A percentile compares a stretch with the other conserved stretches of the same genome.
Conservation (phyloP, 176 grass and related monocot genomes). For the Avena atlantica region DNA sequence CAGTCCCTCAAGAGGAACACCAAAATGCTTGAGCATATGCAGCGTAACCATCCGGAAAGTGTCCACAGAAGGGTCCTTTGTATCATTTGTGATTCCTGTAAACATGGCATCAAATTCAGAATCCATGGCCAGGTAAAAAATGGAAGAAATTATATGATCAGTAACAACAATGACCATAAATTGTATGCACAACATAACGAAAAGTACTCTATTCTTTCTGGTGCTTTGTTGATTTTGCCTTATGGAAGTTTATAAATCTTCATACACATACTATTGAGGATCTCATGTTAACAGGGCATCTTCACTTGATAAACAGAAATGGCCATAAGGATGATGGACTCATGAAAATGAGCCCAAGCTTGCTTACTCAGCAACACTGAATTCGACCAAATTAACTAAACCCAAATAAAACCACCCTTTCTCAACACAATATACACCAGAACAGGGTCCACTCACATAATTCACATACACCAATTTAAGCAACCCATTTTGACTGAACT, state of each 20-base stretch:
- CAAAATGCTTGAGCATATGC: constrained; percentile 92
- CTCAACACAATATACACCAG: background rate
- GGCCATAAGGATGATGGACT: background rate
- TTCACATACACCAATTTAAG: background rate
- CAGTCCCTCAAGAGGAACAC: constrained; percentile 80
- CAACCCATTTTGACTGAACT: background rate
- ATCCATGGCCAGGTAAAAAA: background rate
- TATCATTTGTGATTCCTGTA: constrained; percentile 91
- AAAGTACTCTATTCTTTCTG: background rate
- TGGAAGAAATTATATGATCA: background rate
- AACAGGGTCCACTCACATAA: background rate
- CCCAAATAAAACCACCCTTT: background rate
- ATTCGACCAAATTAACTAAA: background rate
- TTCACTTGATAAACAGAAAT: background rate
- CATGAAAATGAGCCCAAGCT: background rate
- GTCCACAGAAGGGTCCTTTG: constrained; percentile 79
- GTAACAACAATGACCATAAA: background rate
- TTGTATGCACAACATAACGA: background rate
- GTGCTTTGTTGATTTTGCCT: background rate
- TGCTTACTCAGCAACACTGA: background rate
- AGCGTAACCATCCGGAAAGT: constrained; percentile 74
- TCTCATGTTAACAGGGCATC: background rate
- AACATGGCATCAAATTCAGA: background rate
- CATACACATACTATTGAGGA: background rate
- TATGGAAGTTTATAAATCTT: background rate